phyloP scores from a whole-genome alignment of 2,329 filamentous ascomycete genomes.

The Biscogniauxia sp. region DNA sequence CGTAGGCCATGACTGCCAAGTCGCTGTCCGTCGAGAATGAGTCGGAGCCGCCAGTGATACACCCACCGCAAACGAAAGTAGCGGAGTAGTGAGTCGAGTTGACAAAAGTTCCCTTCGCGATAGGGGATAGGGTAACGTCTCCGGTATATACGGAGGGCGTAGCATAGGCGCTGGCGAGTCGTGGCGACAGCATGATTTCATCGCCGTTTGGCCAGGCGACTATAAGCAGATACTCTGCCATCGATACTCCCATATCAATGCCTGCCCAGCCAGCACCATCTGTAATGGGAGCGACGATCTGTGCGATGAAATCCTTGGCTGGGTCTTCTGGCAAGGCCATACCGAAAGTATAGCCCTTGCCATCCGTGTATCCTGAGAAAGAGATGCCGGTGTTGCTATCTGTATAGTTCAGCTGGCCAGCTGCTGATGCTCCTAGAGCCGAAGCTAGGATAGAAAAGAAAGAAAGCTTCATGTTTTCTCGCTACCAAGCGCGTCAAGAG shows the following conservation, averaged over 20 bases:
- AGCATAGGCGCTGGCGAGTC: slow-evolving; percentile 40
- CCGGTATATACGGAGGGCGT: slow-evolving; percentile 45
- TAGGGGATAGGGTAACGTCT: slow-evolving; percentile 41
- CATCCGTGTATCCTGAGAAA: slow-evolving; percentile 37
- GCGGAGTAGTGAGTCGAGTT: slow-evolving; percentile 53
- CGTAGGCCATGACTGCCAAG: slow-evolving; percentile 38
- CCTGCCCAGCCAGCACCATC: slow-evolving; percentile 48
- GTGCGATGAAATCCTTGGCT: slow-evolving; percentile 52
- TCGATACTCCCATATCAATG: slow-evolving; percentile 44
- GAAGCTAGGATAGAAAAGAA: slow-evolving; percentile 24
- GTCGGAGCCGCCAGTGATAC: slow-evolving; percentile 36
- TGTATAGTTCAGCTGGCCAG: slow-evolving; percentile 30
- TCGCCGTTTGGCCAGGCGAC: slow-evolving; percentile 48
- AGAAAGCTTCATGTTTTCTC: slow-evolving; percentile 19
- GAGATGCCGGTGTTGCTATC: slow-evolving; percentile 46
- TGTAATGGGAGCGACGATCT: slow-evolving; percentile 44
- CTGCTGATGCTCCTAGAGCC: slow-evolving; percentile 17
- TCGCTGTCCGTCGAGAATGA: slow-evolving; percentile 27
- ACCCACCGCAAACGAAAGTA: slow-evolving; percentile 51
- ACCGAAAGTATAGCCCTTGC: slow-evolving; percentile 44
- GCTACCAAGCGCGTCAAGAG: not conserved
- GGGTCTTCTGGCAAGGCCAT: slow-evolving; percentile 49
- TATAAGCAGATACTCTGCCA: slow-evolving; percentile 48
- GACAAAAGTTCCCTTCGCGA: slow-evolving; percentile 49
- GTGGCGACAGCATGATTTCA: slow-evolving; percentile 34